Evolutionary conservation across 371 early-diverging fungal species (phyloP), one percentile per base, ranked within the genome.

Genomic region (Lichtheimia ornata): DNA sequence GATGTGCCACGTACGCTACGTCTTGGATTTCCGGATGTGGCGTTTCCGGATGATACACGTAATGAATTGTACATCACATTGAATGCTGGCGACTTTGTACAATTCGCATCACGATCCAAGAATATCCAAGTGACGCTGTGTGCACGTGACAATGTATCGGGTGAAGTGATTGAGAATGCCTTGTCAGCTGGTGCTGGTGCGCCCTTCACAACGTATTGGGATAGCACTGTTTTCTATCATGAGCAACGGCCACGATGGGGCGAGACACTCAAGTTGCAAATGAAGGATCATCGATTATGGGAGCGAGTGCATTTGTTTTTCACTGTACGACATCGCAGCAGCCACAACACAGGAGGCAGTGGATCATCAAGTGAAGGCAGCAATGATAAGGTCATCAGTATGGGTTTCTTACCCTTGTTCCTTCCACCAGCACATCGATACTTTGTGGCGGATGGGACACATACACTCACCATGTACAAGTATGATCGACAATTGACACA

Each of bases 21-120:
- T 3, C 65, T 87, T 14, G 90, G 90, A 0, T 86, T 89, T 68
- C 79, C 87, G 0, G 91, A 90, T 61, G 84, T 88, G 25, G 84
- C 88, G 11, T 81, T 84, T 44, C 87, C 89, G 0, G 79, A 81
- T 9, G 87, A 86, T 45, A 65, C 59, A 22, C 71, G 89, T 9
- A 90, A 91, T 55, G 82, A 84, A 17, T 60, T 90, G 20, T 90
- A 91, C 57, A 35, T 92, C 17, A 88, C 83, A 15, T 73, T 92
- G 3, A 68, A 71, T 2, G 65, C 73, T 5, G 92, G 89, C 12
- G 89, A 89, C 41, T 87, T 92, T 53, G 63, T 74, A 2, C 81
- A 81, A 61, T 69, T 75, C 63, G 77, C 74, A n/a, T 35, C 35
- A 35, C 69, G 79, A 44, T 74, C 80, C 4, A 71, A 81, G 27